These are phyloP conservation scores for Neospermospora avenae DNA, from an alignment of 2,329 filamentous ascomycete genomes.

Conservation along the genomic window DNA sequence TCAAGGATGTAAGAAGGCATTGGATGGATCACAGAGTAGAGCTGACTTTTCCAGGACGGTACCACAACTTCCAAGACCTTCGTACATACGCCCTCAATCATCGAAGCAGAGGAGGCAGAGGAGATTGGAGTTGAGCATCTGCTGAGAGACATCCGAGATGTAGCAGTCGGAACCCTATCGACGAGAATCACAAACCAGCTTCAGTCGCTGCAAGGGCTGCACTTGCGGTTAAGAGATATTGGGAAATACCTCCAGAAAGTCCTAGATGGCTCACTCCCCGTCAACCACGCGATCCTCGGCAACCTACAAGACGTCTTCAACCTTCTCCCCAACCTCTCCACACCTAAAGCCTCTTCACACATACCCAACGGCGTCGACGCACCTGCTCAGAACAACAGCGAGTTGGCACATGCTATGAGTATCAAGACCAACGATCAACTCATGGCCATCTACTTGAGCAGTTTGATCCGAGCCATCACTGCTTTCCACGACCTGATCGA, in stretches of 20 bases:
- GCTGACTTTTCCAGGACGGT: slow-evolving; percentile 64
- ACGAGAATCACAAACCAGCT: slow-evolving; percentile 97
- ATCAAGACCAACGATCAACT: slow-evolving; percentile 99
- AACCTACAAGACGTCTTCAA: slow-evolving; percentile 99
- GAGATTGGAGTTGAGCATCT: slow-evolving; percentile 98
- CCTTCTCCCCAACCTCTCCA: slow-evolving; percentile 90
- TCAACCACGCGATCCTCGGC: slow-evolving; percentile 95
- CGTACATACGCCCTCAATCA: slow-evolving; percentile 96
- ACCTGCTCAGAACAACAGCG: slow-evolving; percentile 62
- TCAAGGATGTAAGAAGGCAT: slow-evolving; percentile 78
- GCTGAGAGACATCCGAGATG: slow-evolving; percentile 94
- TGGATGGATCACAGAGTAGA: not conserved
- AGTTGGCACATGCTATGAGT: slow-evolving; percentile 94
- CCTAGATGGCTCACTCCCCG: slow-evolving; percentile 83
- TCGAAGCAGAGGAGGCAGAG: slow-evolving; percentile 97
- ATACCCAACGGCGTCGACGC: slow-evolving; percentile 43
- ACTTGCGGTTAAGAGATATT: slow-evolving; percentile 92
- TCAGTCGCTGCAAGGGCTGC: slow-evolving; percentile 93
- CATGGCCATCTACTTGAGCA: slow-evolving; percentile 97
- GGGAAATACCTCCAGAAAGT: slow-evolving; percentile 95
- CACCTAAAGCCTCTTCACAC: slow-evolving; percentile 65
- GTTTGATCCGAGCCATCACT: slow-evolving; percentile 93
- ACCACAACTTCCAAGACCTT: slow-evolving; percentile 97
- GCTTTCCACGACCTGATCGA: slow-evolving; percentile 99
- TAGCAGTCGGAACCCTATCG: slow-evolving; percentile 93